Percentiles rank a stretch among this genome's conserved stretches.
phyloP scores from a whole-genome alignment of 306 rosid genomes.

The Canavalia gladiata region DNA sequence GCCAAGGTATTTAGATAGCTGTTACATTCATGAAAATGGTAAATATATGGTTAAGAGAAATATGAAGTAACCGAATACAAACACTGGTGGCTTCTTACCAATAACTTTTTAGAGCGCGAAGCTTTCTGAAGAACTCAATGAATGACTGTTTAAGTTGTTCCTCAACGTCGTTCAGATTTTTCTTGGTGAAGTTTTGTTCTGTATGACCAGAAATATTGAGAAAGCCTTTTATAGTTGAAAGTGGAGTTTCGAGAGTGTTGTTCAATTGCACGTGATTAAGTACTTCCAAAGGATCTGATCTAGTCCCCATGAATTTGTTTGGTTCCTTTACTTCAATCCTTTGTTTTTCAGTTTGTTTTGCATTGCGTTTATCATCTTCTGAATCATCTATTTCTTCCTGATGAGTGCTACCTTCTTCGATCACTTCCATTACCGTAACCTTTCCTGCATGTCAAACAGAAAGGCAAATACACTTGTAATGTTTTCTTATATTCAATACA shows the following conservation, averaged over 20 bases:
- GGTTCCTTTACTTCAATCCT: slow-evolving; percentile 39
- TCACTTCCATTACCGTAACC: slow-evolving; percentile 56
- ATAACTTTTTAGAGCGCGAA: slow-evolving; percentile 70
- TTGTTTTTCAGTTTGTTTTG: slow-evolving; percentile 17
- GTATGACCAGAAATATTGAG: slow-evolving; percentile 51
- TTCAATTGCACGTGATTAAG: slow-evolving; percentile 63
- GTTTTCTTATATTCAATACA: neutral
- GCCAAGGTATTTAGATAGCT: slow-evolving; percentile 79
- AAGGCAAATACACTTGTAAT: neutral
- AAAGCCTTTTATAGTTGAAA: slow-evolving; percentile 65
- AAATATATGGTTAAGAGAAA: neutral
- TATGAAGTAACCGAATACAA: neutral
- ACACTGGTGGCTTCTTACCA: slow-evolving; percentile 42
- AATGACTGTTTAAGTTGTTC: slow-evolving; percentile 58
- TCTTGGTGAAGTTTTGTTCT: slow-evolving; percentile 61
- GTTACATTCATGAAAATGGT: slow-evolving; percentile 23
- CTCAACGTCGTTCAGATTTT: slow-evolving; percentile 62
- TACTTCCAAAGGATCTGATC: slow-evolving; percentile 66
- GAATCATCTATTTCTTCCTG: slow-evolving; percentile 49
- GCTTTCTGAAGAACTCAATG: slow-evolving; percentile 71
- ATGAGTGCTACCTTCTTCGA: slow-evolving; percentile 56
- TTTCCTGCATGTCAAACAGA: slow-evolving; percentile 49
- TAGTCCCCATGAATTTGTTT: neutral
- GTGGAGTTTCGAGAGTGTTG: slow-evolving; percentile 63
- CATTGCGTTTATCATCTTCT: slow-evolving; percentile 25